Evolutionary conservation across 169 alveolate genomes (phyloP).

Genomic region (Eimeria necatrix): DNA sequence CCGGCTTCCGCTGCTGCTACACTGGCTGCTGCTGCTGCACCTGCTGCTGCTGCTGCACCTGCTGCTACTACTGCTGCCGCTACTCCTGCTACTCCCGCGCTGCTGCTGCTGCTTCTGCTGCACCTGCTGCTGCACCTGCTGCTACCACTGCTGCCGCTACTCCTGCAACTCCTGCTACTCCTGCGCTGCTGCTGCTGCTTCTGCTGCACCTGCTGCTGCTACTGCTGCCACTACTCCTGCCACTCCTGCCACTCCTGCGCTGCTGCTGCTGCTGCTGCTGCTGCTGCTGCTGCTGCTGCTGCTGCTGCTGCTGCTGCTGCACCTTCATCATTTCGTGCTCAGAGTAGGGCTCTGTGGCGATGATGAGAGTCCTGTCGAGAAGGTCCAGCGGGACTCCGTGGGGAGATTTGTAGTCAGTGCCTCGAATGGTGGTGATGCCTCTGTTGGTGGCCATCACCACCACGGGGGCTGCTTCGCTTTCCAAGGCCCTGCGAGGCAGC

Average conservation of each 20-base stretch:
- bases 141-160: not conserved
- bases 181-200: not conserved
- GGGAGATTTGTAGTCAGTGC: constrained; percentile 98
- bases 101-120: too few relatives aligned
- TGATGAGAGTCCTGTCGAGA: constrained; percentile 98
- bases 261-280: too few relatives aligned
- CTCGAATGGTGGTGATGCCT: constrained; percentile 96
- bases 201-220: not conserved
- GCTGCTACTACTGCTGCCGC: too few relatives aligned
- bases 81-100: too few relatives aligned
- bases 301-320: not conserved
- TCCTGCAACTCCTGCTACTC: not conserved
- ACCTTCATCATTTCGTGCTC: constrained; percentile 92
- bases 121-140: too few relatives aligned
- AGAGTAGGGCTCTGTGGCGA: constrained; percentile 97
- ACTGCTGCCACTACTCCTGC: too few relatives aligned
- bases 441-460: constrained; percentile 99
- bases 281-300: not conserved
- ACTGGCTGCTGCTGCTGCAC: too few relatives aligned
- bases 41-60: too few relatives aligned
- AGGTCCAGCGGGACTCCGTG: constrained; percentile 99
- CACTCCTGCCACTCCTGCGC: not conserved
- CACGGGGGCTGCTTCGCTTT: constrained; percentile 98
- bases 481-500: constrained; percentile 93
- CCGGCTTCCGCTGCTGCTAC: too few relatives aligned